Percentiles rank a stretch among this genome's conserved stretches.
phyloP scores from a whole-genome alignment of 805 yeast species.

The Cyberlindnera saturnus region DNA sequence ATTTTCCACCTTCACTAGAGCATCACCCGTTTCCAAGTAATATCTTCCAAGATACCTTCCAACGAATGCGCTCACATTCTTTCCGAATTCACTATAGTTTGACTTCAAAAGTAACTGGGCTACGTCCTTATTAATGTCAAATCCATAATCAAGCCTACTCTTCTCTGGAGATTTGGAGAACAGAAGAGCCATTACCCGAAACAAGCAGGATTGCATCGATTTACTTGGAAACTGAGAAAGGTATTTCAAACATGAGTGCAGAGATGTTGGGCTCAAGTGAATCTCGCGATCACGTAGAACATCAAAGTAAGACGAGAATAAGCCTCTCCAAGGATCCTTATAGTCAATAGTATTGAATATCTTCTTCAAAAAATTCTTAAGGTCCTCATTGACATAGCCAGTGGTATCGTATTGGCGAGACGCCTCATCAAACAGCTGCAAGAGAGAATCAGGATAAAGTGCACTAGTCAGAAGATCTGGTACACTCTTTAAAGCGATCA shows the following conservation, averaged over 20 bases:
- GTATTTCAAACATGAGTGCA: conserved; percentile 8
- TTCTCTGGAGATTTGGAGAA: conserved; percentile 6
- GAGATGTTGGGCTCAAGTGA: conserved; percentile 1
- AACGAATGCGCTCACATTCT: conserved; percentile 9
- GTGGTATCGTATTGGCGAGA: conserved; percentile 3
- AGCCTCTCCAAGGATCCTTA: conserved; percentile 9
- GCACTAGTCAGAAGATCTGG: neutral
- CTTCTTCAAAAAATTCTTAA: conserved; percentile 1
- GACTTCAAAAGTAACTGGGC: conserved; percentile 11
- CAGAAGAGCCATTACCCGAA: conserved; percentile 11
- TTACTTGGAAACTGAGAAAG: conserved; percentile 3
- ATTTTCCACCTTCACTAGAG: neutral
- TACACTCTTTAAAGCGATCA: conserved; percentile 8
- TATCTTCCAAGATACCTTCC: conserved; percentile 19
- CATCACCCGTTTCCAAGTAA: conserved; percentile 17
- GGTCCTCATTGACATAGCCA: neutral
- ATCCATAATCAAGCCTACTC: conserved; percentile 2
- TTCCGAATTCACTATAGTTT: neutral
- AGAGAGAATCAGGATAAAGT: conserved; percentile 12
- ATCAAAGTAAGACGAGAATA: conserved; percentile 10
- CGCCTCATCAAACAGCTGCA: conserved; percentile 18
- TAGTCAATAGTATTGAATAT: conserved; percentile 1
- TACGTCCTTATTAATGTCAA: conserved; percentile 8
- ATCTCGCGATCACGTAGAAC: conserved; percentile 1
- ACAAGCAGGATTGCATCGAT: conserved; percentile 1